Evolutionary conservation across 768 basidiomycete genomes (phyloP).

Genomic region (Postia placenta): DNA sequence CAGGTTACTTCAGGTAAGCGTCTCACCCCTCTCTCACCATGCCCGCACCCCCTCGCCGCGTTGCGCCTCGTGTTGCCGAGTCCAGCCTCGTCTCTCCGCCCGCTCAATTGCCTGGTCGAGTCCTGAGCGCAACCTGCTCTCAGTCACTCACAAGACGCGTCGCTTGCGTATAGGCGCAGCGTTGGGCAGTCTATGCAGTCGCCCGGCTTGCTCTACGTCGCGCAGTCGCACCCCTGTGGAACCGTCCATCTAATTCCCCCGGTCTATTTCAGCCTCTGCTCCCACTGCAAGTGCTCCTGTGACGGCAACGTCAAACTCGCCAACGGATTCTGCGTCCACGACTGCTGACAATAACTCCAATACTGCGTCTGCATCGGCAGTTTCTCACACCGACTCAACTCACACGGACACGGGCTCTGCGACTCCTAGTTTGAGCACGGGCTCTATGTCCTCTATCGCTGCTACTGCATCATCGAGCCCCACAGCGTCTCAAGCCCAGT

Average conservation of each 20-base stretch:
- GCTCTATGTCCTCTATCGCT: slow-evolving; percentile 4
- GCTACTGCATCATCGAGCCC: neutral
- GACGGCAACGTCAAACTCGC: too few relatives aligned
- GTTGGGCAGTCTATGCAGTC: too few relatives aligned
- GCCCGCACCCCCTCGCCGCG: neutral
- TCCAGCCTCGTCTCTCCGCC: neutral
- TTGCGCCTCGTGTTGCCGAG: slow-evolving; percentile 5
- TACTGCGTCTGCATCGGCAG: neutral
- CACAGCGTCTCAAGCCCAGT: neutral
- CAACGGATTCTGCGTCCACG: neutral
- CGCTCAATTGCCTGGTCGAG: too few relatives aligned
- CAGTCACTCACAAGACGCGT: too few relatives aligned
- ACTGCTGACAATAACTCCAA: neutral
- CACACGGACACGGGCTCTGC: neutral
- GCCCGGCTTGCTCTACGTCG: too few relatives aligned
- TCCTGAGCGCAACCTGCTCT: too few relatives aligned
- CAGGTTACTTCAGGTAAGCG: slow-evolving; percentile 1
- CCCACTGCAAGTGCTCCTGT: too few relatives aligned
- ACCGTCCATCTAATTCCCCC: too few relatives aligned
- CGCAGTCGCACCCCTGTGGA: too few relatives aligned
- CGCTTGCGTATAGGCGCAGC: too few relatives aligned
- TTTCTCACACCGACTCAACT: neutral
- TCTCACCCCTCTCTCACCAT: neutral
- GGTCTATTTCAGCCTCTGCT: too few relatives aligned
- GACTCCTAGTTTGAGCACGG: neutral